A percentile compares a stretch with the other conserved stretches of the same genome.
Conservation (phyloP, 2,329 filamentous ascomycete species). For the Teratosphaeria epicoccoides region DNA sequence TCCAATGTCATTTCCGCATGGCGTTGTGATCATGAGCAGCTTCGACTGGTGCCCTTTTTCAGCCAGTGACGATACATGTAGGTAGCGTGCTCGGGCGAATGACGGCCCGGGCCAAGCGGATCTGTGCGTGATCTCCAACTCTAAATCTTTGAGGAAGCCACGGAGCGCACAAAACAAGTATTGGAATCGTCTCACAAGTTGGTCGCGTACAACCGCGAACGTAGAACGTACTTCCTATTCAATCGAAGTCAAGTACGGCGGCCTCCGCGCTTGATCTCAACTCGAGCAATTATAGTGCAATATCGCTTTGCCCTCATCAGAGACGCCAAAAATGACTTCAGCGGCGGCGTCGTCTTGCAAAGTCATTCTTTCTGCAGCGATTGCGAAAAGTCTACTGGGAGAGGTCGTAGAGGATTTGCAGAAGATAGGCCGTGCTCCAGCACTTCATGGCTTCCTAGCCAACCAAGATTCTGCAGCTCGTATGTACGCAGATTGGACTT, state of each 20-base stretch:
- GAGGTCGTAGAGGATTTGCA: constrained; percentile 70
- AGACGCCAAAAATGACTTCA: background rate
- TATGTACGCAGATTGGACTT: constrained; percentile 94
- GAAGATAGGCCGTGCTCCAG: constrained; percentile 61
- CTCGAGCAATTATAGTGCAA: background rate
- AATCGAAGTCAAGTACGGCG: background rate
- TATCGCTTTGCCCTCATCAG: no score
- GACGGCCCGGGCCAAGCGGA: background rate
- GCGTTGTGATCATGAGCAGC: background rate
- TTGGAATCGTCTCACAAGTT: background rate
- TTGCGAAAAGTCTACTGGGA: constrained; percentile 68
- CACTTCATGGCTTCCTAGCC: constrained; percentile 82
- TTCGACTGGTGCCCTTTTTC: background rate
- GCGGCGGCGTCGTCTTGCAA: constrained; percentile 53
- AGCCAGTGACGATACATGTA: background rate
- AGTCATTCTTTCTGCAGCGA: constrained; percentile 77
- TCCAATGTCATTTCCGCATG: constrained; percentile 37
- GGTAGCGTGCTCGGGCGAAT: background rate
- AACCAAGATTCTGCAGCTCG: constrained; percentile 83
- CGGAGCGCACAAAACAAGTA: background rate
- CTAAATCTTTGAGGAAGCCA: background rate
- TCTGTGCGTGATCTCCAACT: background rate
- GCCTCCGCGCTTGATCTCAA: background rate
- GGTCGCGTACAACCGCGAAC: no score
- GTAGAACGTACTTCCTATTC: background rate